A percentile compares a stretch with the other conserved stretches of the same genome.
These are phyloP conservation scores for Hydnomerulius pinastri DNA, from an alignment of 768 basidiomycete genomes.

Conservation along the genomic window DNA sequence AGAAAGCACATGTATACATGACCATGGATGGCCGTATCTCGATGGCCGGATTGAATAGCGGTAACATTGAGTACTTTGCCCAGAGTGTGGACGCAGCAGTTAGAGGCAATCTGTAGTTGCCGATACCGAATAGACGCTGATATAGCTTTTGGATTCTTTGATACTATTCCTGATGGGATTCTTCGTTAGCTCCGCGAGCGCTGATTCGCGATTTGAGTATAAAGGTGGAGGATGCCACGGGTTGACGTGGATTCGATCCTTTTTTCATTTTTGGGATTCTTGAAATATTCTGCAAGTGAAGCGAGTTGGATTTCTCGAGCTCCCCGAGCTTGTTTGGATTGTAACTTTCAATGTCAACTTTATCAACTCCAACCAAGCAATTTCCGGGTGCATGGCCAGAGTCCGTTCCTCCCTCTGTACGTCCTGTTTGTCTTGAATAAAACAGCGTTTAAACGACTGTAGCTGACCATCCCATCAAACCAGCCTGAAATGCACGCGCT, in stretches of 20 bases:
- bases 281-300: background rate
- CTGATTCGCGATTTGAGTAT: constrained; percentile 18
- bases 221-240: constrained; percentile 12
- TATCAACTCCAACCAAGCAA: constrained; percentile 15
- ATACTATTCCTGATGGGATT: constrained; percentile 24
- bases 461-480: background rate
- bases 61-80: constrained; percentile 90
- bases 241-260: constrained; percentile 10
- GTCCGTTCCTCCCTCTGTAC: constrained; percentile 8
- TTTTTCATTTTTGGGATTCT: background rate
- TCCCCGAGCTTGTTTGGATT: constrained; percentile 11
- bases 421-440: constrained; percentile 4
- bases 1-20: constrained; percentile 92
- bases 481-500: background rate
- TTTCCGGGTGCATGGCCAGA: constrained; percentile 29
- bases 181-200: constrained; percentile 8
- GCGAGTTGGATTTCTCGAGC: background rate
- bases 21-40: constrained; percentile 92
- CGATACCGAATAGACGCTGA: constrained; percentile 26
- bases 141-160: constrained; percentile 19
- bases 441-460: background rate
- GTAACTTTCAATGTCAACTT: constrained; percentile 17
- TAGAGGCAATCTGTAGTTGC: constrained; percentile 64
- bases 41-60: constrained; percentile 86
- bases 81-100: constrained; percentile 83